A percentile compares a stretch with the other conserved stretches of the same genome.
Evolutionary conservation across 495 filamentous ascomycete genomes (phyloP).

Genomic region (Cercophora samala): DNA sequence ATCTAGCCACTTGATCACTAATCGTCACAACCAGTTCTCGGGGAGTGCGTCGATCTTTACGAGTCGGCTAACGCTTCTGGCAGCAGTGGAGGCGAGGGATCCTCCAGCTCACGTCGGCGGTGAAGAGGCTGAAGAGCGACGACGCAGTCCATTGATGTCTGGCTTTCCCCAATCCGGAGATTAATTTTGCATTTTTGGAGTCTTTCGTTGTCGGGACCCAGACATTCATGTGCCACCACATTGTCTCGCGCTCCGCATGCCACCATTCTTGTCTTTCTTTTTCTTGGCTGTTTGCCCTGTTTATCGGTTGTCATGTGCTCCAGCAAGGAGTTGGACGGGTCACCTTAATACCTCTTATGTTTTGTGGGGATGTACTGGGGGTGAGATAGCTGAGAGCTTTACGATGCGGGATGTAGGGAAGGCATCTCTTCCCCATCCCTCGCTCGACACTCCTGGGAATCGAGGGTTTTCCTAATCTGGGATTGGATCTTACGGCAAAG

Average conservation of each 20-base stretch:
- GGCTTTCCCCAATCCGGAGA: not conserved
- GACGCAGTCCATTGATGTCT: not conserved
- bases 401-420: not conserved
- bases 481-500: not conserved
- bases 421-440: not conserved
- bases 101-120: slow-evolving; percentile 19
- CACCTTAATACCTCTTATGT: slow-evolving; percentile 9
- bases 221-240: slow-evolving; percentile 13
- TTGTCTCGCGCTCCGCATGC: slow-evolving; percentile 4
- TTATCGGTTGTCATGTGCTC: slow-evolving; percentile 3
- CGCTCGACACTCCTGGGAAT: not conserved
- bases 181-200: not conserved
- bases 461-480: not conserved
- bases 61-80: slow-evolving; percentile 38
- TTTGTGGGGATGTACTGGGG: not conserved
- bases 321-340: slow-evolving; percentile 9
- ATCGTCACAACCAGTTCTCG: slow-evolving; percentile 49
- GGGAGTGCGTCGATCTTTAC: slow-evolving; percentile 62
- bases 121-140: slow-evolving; percentile 6
- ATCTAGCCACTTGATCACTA: slow-evolving; percentile 5
- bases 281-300: not conserved
- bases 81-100: slow-evolving; percentile 17
- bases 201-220: slow-evolving; percentile 3
- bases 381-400: not conserved
- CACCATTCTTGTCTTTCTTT: slow-evolving; percentile 1